A percentile compares a stretch with the other conserved stretches of the same genome.
Evolutionary conservation across 495 filamentous ascomycete species (phyloP).

Genomic region (Achaetomiella virescens): DNA sequence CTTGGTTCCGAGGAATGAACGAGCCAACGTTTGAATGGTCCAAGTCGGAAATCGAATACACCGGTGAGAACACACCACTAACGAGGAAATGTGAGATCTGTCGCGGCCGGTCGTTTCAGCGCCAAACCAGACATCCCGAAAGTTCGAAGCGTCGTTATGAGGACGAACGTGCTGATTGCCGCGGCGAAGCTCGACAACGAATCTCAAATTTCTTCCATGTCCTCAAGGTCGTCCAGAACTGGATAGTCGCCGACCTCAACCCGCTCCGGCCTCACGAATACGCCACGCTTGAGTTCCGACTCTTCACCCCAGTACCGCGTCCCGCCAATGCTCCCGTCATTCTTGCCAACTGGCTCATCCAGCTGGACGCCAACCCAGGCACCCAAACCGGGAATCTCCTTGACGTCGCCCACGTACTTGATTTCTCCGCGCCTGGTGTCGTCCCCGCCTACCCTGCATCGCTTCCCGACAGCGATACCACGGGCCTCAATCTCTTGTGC

Average conservation of each 20-base stretch:
- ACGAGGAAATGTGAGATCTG: too few species aligned
- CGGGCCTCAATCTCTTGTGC: slow-evolving; percentile 58
- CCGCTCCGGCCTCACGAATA: slow-evolving; percentile 85
- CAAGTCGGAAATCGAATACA: too few species aligned
- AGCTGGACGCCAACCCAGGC: slow-evolving; percentile 82
- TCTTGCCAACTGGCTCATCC: slow-evolving; percentile 84
- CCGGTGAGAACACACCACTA: too few species aligned
- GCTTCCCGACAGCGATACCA: slow-evolving; percentile 57
- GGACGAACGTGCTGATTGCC: too few species aligned
- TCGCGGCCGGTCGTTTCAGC: too few species aligned
- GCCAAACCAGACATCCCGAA: too few species aligned
- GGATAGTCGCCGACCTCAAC: slow-evolving; percentile 84
- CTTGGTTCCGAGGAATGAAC: too few species aligned
- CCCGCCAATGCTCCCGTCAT: slow-evolving; percentile 78
- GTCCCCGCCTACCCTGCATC: slow-evolving; percentile 56
- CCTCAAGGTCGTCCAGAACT: slow-evolving; percentile 66
- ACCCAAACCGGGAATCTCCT: slow-evolving; percentile 68
- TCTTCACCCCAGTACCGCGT: slow-evolving; percentile 68
- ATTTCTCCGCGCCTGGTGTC: slow-evolving; percentile 77
- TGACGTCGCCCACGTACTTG: slow-evolving; percentile 74
- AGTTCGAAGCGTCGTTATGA: too few species aligned
- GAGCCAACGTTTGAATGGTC: too few species aligned
- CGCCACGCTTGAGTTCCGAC: slow-evolving; percentile 60
- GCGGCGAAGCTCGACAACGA: too few species aligned
- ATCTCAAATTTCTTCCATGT: slow-evolving; percentile 78